Evolutionary conservation across 768 basidiomycete genomes (phyloP).

Genomic region (Clitopilus passeckerianus): DNA sequence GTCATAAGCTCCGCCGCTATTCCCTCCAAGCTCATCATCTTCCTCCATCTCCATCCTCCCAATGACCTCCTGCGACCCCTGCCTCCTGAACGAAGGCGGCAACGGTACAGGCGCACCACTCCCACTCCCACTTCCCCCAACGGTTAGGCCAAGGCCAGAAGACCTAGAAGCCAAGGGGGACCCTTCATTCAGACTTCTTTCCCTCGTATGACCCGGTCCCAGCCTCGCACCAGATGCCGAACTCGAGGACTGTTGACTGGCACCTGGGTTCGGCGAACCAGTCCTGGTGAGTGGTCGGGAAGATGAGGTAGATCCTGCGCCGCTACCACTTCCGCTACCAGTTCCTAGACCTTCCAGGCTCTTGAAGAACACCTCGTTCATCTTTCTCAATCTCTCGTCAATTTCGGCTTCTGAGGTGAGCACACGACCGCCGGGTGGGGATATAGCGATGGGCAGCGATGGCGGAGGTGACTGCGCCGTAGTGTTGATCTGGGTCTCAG

Average conservation of each 20-base stretch:
- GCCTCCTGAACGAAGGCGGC: neutral
- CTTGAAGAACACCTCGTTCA: slow-evolving; percentile 65
- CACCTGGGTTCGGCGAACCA: neutral
- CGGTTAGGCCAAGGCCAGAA: neutral
- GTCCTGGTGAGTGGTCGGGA: neutral
- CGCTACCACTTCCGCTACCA: neutral
- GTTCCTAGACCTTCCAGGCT: slow-evolving; percentile 55
- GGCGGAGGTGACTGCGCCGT: neutral
- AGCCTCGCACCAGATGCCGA: neutral
- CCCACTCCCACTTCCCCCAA: neutral
- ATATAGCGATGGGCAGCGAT: neutral
- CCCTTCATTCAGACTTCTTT: neutral
- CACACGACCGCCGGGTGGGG: slow-evolving; percentile 41
- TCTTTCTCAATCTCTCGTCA: slow-evolving; percentile 54
- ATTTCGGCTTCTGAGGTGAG: slow-evolving; percentile 64
- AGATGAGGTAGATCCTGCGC: neutral
- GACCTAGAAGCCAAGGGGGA: neutral
- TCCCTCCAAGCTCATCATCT: neutral
- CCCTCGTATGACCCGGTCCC: neutral
- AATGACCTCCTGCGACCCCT: neutral
- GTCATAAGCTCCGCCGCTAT: neutral
- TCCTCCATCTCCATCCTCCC: neutral
- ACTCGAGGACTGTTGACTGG: neutral
- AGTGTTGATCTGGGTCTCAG: slow-evolving; percentile 3
- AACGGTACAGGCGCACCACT: neutral